These are phyloP conservation scores for Cyphellophora europaea DNA, from an alignment of 2,329 filamentous ascomycete species.

Conservation along the genomic window DNA sequence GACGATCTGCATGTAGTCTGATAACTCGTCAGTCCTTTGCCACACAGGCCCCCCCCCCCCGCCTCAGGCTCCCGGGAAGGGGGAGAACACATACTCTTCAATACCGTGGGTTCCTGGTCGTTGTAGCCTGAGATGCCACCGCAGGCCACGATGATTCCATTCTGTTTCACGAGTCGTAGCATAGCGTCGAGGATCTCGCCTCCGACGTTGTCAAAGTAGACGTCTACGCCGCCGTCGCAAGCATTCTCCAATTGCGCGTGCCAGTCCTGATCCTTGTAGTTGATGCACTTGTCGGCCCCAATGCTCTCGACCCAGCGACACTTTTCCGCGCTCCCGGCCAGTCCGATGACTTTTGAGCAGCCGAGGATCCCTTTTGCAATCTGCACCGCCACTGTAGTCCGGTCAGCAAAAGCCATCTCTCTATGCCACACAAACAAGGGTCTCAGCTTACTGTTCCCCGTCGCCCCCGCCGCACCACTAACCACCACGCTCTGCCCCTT, in stretches of 20 bases:
- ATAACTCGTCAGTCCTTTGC: no score
- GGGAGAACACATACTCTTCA: constrained; percentile 11
- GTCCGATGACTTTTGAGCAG: constrained; percentile 48
- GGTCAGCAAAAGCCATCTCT: no score
- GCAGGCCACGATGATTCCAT: constrained; percentile 38
- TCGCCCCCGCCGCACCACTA: constrained; percentile 68
- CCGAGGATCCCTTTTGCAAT: constrained; percentile 52
- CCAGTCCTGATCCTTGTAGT: constrained; percentile 57
- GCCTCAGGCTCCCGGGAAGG: background rate
- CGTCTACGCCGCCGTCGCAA: constrained; percentile 40
- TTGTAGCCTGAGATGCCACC: constrained; percentile 46
- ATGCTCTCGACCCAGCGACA: constrained; percentile 57
- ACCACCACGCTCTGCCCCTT: constrained; percentile 66
- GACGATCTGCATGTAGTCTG: constrained; percentile 44
- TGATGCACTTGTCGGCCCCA: constrained; percentile 54
- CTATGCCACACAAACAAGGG: constrained; percentile 60
- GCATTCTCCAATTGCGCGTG: constrained; percentile 31
- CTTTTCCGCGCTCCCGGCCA: constrained; percentile 59
- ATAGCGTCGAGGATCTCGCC: constrained; percentile 15
- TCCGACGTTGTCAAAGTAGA: constrained; percentile 59
- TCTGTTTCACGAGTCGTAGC: constrained; percentile 9
- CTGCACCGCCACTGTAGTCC: constrained; percentile 9
- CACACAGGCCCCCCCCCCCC: no score
- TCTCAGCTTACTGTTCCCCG: no score
- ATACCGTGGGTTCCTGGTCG: constrained; percentile 8